Percentiles rank a stretch among this genome's conserved stretches.
Conservation (phyloP, 306 rosid species). For the Vigna mungo region DNA sequence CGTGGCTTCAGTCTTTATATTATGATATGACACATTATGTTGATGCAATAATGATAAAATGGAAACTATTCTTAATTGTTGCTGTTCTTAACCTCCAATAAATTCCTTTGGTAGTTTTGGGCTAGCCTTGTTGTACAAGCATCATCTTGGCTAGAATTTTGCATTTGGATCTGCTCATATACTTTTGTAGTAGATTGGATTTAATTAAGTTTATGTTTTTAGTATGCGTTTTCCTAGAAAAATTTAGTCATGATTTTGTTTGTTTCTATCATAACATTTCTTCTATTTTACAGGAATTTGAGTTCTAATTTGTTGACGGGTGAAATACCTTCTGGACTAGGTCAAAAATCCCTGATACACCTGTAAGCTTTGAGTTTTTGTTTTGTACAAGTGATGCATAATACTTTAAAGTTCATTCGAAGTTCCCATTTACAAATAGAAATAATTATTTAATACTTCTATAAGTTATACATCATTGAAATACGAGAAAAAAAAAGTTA, state of each 20-base stretch:
- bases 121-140: slow-evolving; percentile 13
- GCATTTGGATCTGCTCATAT: slow-evolving; percentile 7
- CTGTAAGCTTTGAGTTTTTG: slow-evolving; percentile 66
- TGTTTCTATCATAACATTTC: slow-evolving; percentile 31
- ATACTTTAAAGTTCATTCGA: background rate
- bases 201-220: slow-evolving; percentile 15
- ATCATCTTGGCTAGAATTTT: slow-evolving; percentile 15
- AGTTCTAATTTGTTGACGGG: slow-evolving; percentile 82
- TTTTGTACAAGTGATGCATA: slow-evolving; percentile 31
- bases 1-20: slow-evolving; percentile 6
- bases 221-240: slow-evolving; percentile 21
- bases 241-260: slow-evolving; percentile 10
- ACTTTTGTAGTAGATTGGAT: slow-evolving; percentile 5
- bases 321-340: slow-evolving; percentile 69
- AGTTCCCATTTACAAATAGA: background rate
- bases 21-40: background rate
- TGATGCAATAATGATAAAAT: background rate
- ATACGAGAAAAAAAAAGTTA: too few species aligned
- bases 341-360: slow-evolving; percentile 68
- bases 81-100: background rate
- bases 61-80: background rate
- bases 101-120: slow-evolving; percentile 20
- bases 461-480: too few species aligned
- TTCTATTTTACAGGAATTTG: slow-evolving; percentile 67
- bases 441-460: background rate